Evolutionary conservation across 1,284 basidiomycete species (phyloP).

Genomic region (Bjerkandera adusta): DNA sequence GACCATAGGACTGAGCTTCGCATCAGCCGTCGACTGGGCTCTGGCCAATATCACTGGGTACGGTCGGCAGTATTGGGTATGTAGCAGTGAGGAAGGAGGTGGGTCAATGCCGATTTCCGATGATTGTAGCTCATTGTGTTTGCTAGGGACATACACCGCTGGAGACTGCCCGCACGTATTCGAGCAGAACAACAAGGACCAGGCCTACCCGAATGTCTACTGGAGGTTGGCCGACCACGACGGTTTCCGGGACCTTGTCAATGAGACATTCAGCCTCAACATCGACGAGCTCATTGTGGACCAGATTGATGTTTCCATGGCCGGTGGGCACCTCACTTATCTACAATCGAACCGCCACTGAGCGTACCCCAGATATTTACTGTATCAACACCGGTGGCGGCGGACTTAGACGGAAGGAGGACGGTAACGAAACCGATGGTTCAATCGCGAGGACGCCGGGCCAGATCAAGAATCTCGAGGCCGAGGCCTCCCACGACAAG

Average conservation of each 20-base stretch:
- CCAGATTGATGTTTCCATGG: not conserved
- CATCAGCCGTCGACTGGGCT: not conserved
- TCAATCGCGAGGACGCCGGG: too few species aligned
- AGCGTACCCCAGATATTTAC: not conserved
- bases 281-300: not conserved
- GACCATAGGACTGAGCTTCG: not conserved
- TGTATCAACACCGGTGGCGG: not conserved
- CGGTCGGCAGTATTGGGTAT: not conserved
- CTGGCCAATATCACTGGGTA: constrained; percentile 2
- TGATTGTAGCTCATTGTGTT: not conserved
- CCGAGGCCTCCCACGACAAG: not conserved
- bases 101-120: not conserved
- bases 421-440: too few species aligned
- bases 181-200: not conserved
- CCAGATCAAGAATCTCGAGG: too few species aligned
- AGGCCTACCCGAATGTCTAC: not conserved
- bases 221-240: not conserved
- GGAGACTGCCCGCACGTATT: not conserved
- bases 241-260: not conserved
- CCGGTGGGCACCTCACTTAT: not conserved
- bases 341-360: not conserved
- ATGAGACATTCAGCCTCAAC: not conserved
- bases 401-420: not conserved
- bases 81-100: not conserved
- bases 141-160: not conserved